These are phyloP conservation scores for Metschnikowia kunwiensis DNA, from an alignment of 805 yeast species.

Conservation along the genomic window DNA sequence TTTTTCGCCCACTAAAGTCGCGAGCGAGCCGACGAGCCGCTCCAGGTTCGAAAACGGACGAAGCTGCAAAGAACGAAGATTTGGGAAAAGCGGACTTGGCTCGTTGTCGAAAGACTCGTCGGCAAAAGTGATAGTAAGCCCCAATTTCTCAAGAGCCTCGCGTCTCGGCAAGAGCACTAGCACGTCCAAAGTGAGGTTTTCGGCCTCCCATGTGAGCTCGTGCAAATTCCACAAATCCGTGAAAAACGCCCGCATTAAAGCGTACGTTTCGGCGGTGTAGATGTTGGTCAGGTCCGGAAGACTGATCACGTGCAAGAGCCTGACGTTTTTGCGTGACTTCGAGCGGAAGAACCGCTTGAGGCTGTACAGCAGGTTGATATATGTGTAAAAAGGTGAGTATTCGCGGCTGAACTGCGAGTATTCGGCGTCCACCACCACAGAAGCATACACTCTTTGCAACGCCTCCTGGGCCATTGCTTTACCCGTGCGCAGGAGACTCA, in stretches of 20 bases:
- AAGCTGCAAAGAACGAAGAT: not conserved
- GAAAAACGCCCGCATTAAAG: slow-evolving; percentile 27
- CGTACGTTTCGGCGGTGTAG: slow-evolving; percentile 30
- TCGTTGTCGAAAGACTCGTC: slow-evolving; percentile 22
- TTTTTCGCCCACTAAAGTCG: not conserved
- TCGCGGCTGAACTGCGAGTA: slow-evolving; percentile 33
- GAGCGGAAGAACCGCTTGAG: slow-evolving; percentile 30
- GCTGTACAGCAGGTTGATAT: slow-evolving; percentile 38
- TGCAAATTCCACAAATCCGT: slow-evolving; percentile 21
- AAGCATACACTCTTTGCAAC: slow-evolving; percentile 36
- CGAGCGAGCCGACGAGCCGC: slow-evolving; percentile 8
- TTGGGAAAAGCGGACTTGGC: slow-evolving; percentile 3
- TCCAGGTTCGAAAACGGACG: slow-evolving; percentile 15
- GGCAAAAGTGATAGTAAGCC: slow-evolving; percentile 30
- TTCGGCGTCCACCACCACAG: slow-evolving; percentile 37
- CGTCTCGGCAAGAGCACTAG: slow-evolving; percentile 32
- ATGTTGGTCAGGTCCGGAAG: slow-evolving; percentile 44
- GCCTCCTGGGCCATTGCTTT: slow-evolving; percentile 3
- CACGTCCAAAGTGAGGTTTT: slow-evolving; percentile 27
- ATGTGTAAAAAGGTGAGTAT: slow-evolving; percentile 23
- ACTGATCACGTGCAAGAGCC: slow-evolving; percentile 29
- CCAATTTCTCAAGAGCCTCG: slow-evolving; percentile 22
- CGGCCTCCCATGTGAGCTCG: slow-evolving; percentile 34
- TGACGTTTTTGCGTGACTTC: slow-evolving; percentile 11
- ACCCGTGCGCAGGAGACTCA: slow-evolving; percentile 8